Evolutionary conservation across 768 basidiomycete species (phyloP).

Genomic region (Suillus spraguei): DNA sequence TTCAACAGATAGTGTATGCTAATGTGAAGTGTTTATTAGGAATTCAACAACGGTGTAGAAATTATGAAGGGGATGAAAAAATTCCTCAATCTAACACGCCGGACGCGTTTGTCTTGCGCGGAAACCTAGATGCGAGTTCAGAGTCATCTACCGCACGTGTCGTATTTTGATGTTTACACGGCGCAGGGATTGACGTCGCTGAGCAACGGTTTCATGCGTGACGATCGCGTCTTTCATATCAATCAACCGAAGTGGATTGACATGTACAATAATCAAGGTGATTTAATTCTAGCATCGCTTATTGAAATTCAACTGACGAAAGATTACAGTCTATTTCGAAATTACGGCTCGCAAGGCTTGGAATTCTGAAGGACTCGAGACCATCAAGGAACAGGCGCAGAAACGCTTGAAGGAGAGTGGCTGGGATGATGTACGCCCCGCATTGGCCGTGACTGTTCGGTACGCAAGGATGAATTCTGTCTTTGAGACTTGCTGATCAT

Average conservation of each 20-base stretch:
- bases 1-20: too few relatives aligned
- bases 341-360: constrained; percentile 20
- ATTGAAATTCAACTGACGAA: neutral
- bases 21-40: constrained; percentile 1
- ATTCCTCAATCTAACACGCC: neutral
- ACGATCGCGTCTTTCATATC: constrained; percentile 29
- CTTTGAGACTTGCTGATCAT: neutral
- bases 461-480: constrained; percentile 15
- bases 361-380: constrained; percentile 14
- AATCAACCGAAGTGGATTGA: constrained; percentile 20
- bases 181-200: constrained; percentile 21
- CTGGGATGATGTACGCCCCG: constrained; percentile 34
- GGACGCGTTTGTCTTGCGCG: neutral
- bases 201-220: constrained; percentile 29
- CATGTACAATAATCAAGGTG: constrained; percentile 27
- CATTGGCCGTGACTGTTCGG: constrained; percentile 42
- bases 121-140: neutral
- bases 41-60: constrained; percentile 13
- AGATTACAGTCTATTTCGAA: constrained; percentile 23
- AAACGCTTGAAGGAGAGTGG: constrained; percentile 23
- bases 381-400: constrained; percentile 25
- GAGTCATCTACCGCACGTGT: neutral
- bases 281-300: neutral
- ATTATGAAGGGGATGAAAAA: constrained; percentile 13
- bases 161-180: neutral